A percentile compares a stretch with the other conserved stretches of the same genome.
Evolutionary conservation across 805 yeast species (phyloP).

Genomic region (Vanderwaltozyma tropicalis): DNA sequence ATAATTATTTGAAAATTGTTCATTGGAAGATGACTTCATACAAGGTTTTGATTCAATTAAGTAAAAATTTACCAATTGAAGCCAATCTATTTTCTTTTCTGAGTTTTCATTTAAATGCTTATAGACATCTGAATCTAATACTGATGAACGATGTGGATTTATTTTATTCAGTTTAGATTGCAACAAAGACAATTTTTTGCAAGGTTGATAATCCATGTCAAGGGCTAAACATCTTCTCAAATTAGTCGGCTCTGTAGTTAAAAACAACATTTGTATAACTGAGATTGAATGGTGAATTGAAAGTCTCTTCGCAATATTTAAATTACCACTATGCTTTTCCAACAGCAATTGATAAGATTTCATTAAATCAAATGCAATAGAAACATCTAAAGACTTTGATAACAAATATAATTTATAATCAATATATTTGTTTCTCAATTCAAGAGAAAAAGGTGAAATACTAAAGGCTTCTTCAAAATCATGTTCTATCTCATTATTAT

Average conservation of each 20-base stretch:
- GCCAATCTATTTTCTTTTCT: conserved; percentile 20
- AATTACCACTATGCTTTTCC: conserved; percentile 19
- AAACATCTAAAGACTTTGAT: conserved; percentile 21
- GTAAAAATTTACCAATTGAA: conserved; percentile 31
- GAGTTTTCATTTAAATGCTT: conserved; percentile 3
- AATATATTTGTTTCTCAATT: conserved; percentile 21
- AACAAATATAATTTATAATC: conserved; percentile 14
- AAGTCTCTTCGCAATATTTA: conserved; percentile 21
- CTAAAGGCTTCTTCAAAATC: conserved; percentile 28
- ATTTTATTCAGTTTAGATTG: conserved; percentile 33
- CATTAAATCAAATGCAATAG: conserved; percentile 16
- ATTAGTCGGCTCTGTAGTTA: conserved; percentile 43
- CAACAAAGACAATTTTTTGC: conserved; percentile 49
- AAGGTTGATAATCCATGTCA: conserved; percentile 60
- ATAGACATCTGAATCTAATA: conserved; percentile 36
- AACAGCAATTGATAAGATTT: conserved; percentile 16
- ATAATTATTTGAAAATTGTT: conserved; percentile 12
- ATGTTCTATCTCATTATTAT: conserved; percentile 18
- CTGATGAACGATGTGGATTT: conserved; percentile 31
- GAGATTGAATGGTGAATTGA: conserved; percentile 24
- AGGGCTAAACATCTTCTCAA: conserved; percentile 62
- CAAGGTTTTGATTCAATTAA: conserved; percentile 34
- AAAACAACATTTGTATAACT: conserved; percentile 39
- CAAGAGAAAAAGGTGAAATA: conserved; percentile 36
- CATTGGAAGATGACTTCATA: conserved; percentile 10